Conservation (phyloP, 2,329 filamentous ascomycete genomes). For the Stachybotrys chartarum region DNA sequence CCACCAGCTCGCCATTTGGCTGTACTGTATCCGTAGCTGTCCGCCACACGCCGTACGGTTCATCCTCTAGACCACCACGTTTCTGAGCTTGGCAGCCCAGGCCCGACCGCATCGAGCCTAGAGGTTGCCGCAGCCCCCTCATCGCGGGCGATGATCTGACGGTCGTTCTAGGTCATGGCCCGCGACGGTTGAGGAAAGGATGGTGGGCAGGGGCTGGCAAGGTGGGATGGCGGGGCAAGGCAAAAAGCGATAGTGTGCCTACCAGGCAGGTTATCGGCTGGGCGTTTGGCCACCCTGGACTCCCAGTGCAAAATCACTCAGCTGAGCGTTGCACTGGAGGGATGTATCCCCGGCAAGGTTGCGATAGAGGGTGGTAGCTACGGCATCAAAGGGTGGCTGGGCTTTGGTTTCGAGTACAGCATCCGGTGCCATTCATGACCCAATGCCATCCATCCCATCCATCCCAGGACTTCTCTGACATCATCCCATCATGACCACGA, state of each 20-base stretch:
- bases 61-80: not conserved
- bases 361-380: not conserved
- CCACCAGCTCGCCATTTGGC: not conserved
- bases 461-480: too few species aligned
- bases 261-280: not conserved
- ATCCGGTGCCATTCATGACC: too few species aligned
- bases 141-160: not conserved
- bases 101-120: not conserved
- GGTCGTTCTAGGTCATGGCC: not conserved
- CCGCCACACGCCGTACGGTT: not conserved
- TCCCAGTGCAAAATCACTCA: not conserved
- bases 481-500: too few species aligned
- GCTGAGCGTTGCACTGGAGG: not conserved
- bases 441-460: too few species aligned
- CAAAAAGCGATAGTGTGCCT: not conserved
- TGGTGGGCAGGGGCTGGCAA: not conserved
- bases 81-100: not conserved
- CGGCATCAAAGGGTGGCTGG: not conserved
- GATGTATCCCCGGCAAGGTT: not conserved
- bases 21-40: not conserved
- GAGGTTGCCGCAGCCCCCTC: not conserved
- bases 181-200: not conserved
- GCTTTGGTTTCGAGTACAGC: not conserved
- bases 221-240: not conserved
- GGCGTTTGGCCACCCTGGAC: too few species aligned